Evolutionary conservation across 2,329 filamentous ascomycete genomes (phyloP), one percentile per base, ranked within the genome.

Genomic region (Aspergillus hortae): DNA sequence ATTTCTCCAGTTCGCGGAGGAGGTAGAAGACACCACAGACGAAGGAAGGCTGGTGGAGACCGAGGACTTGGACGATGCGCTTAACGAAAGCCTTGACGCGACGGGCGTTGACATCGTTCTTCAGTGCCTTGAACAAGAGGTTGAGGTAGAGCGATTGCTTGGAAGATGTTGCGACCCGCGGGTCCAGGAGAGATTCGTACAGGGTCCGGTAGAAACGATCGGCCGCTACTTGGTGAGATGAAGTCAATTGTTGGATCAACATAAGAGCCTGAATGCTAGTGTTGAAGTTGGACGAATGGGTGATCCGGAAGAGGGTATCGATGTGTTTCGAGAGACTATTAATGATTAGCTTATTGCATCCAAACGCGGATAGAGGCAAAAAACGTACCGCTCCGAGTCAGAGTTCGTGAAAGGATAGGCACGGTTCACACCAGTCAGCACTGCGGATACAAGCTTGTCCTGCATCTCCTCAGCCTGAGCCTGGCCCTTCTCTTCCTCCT

Each of bases 201-300:
- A 99, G 77, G 9, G 92, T 96, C 46, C 91, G 83, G 75, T 97
- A 99, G 76, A 96, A 99, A 55, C 94, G 84, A 65, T 99, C 94
- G 11, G 87, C 86, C 4, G 88, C 87, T 49, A 92, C 79, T 63
- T 92, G 87, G 67, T 94, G 90, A 3, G 86, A 83, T 1, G 85
- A 79, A 0, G 91, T 89, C 25, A 99, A 82, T 69, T 97, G 94
- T 68, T 97, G 94, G 59, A 99, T 95, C 44, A 99, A 78, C 75
- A 96, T 88, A 58, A 99, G 81, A 32, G 94, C 92, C 72, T 99
- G 94, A 35, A 99, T 90, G 67, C 91, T 94, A 1, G 94, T 99
- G 74, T 97, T 99, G 81, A 99, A 97, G 72, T 99, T 99, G 51
- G 92, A 90, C 1, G 92, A 97, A 73, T 99, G 94, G 0, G 94